Conservation (phyloP, 208 protist species). For the Borovskyia barvae region DNA sequence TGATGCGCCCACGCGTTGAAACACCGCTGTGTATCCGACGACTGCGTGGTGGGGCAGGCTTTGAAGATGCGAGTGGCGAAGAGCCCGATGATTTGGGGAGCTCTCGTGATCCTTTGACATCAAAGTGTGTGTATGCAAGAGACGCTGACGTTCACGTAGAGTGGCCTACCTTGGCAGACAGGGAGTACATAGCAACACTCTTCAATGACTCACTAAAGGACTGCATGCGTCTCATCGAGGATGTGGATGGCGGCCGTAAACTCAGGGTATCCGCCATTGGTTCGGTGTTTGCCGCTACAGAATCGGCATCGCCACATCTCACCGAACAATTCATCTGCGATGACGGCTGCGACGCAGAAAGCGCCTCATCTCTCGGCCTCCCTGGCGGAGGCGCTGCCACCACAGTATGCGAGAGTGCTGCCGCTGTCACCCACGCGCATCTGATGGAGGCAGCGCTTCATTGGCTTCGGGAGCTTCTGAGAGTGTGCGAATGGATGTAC, state of each 20-base stretch:
- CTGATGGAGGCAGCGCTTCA: constrained; percentile 37
- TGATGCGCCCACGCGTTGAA: constrained; percentile 10
- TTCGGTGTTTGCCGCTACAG: no score
- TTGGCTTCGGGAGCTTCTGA: constrained; percentile 32
- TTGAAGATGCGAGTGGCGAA: not conserved
- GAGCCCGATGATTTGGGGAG: no score
- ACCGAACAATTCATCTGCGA: not conserved
- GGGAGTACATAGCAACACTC: constrained; percentile 9
- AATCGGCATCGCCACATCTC: no score
- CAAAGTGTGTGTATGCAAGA: no score
- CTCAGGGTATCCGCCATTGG: not conserved
- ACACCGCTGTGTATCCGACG: constrained; percentile 3
- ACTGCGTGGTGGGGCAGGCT: not conserved
- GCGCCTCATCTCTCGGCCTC: no score
- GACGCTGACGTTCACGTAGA: constrained; percentile 17
- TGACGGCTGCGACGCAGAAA: not conserved
- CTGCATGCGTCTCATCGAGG: constrained; percentile 1
- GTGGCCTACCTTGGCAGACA: constrained; percentile 4
- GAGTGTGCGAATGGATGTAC: constrained; percentile 26
- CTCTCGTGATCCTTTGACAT: no score
- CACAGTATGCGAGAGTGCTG: constrained; percentile 16
- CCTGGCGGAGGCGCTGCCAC: not conserved
- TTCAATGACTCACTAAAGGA: constrained; percentile 15
- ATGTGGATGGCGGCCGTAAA: no score
- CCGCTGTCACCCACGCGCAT: constrained; percentile 35